Evolutionary conservation across 75 land plant genomes (phyloP).

Genomic region (Chamaecyparis obtusa): DNA sequence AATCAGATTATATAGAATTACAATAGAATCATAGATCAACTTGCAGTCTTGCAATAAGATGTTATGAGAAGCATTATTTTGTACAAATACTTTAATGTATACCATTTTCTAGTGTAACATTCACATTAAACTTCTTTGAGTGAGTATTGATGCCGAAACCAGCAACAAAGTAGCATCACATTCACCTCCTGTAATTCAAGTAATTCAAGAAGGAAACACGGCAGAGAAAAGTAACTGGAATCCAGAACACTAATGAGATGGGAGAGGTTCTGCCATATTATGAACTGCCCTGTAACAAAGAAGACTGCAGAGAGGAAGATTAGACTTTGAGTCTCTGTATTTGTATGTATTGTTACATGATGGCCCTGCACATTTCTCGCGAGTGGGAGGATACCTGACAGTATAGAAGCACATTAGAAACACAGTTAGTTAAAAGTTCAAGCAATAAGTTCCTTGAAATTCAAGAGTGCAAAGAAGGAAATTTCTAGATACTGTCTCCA

Average conservation of each 20-base stretch:
- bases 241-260: neutral
- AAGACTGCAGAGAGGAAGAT: conserved; percentile 56
- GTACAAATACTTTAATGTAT: neutral
- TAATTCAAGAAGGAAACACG: neutral
- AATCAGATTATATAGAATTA: neutral
- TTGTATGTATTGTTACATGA: conserved; percentile 45
- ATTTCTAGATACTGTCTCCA: neutral
- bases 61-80: neutral
- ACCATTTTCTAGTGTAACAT: neutral
- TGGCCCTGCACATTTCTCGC: conserved; percentile 53
- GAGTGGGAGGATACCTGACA: conserved; percentile 43
- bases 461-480: conserved; percentile 2
- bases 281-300: conserved; percentile 49
- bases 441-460: neutral
- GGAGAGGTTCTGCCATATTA: conserved; percentile 2
- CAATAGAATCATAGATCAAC: neutral
- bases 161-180: neutral
- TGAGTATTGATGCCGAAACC: neutral
- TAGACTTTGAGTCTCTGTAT: conserved; percentile 44
- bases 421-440: neutral
- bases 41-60: neutral
- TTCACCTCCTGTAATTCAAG: neutral
- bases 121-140: neutral
- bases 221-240: neutral
- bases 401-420: neutral